Evolutionary conservation across 2,329 filamentous ascomycete genomes (phyloP).

Genomic region (Curvularia verruculosa): DNA sequence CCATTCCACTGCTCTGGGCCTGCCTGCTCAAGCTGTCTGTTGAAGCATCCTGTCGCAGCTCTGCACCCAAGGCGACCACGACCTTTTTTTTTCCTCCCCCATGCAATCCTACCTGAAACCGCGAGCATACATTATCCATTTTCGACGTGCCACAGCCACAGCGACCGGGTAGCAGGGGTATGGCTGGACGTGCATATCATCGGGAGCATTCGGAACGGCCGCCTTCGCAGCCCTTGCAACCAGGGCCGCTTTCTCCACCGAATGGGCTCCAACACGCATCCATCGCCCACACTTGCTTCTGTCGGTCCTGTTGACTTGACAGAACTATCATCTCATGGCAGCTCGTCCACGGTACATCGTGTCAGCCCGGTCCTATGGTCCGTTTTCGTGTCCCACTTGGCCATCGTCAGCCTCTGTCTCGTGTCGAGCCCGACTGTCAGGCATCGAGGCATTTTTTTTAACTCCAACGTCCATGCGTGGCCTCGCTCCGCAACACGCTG

Average conservation of each 20-base stretch:
- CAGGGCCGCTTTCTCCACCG: slow-evolving; percentile 7
- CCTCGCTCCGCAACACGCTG: slow-evolving; percentile 15
- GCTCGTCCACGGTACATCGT: not conserved
- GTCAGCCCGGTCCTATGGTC: not conserved
- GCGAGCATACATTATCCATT: not conserved
- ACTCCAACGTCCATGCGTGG: slow-evolving; percentile 20
- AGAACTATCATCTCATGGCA: not conserved
- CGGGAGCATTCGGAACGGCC: slow-evolving; percentile 19
- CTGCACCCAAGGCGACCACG: not conserved
- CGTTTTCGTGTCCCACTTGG: not conserved
- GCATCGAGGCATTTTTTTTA: slow-evolving; percentile 29
- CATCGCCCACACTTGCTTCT: slow-evolving; percentile 6
- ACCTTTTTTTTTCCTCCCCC: not conserved
- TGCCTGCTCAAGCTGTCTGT: too few species aligned
- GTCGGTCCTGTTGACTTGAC: slow-evolving; percentile 2
- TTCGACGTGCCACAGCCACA: slow-evolving; percentile 14
- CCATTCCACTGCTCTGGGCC: not conserved
- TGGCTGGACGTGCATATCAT: slow-evolving; percentile 16
- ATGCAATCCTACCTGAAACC: not conserved
- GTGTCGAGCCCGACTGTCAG: slow-evolving; percentile 18
- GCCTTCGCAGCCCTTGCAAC: slow-evolving; percentile 3
- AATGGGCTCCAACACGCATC: slow-evolving; percentile 9
- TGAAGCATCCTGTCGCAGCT: not conserved
- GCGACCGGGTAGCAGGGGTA: slow-evolving; percentile 14
- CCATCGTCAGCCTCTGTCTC: not conserved